These are phyloP conservation scores for Triangularia verruculosa DNA, from an alignment of 2,329 filamentous ascomycete species.

Conservation along the genomic window DNA sequence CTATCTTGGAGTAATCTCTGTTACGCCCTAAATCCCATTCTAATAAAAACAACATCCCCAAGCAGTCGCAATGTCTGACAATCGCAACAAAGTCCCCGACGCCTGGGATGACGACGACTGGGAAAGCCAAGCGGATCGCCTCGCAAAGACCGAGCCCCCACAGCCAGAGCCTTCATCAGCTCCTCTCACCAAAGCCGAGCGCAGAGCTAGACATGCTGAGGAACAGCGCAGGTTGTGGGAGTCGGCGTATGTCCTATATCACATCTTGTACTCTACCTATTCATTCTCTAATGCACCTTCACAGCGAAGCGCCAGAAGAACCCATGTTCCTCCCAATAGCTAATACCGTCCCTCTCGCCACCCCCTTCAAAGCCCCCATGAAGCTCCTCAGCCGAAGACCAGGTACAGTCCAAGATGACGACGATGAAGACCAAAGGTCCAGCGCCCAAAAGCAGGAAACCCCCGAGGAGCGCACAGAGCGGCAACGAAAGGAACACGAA, in stretches of 20 bases:
- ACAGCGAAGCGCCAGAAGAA: constrained; percentile 69
- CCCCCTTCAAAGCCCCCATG: constrained; percentile 75
- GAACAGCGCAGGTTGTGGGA: constrained; percentile 85
- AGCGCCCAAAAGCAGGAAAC: constrained; percentile 61
- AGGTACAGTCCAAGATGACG: constrained; percentile 47
- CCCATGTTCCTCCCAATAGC: constrained; percentile 68
- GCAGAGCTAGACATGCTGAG: constrained; percentile 75
- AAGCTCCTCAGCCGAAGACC: constrained; percentile 85
- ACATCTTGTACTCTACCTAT: neutral
- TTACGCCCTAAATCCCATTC: too few relatives aligned
- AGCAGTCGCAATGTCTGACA: neutral
- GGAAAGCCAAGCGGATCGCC: constrained; percentile 70
- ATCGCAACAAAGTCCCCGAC: constrained; percentile 54
- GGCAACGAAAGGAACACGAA: constrained; percentile 75
- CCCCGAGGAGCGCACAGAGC: constrained; percentile 72
- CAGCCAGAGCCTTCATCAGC: constrained; percentile 40
- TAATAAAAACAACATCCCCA: neutral
- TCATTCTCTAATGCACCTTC: constrained; percentile 12
- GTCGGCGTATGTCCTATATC: constrained; percentile 63
- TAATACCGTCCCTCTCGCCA: constrained; percentile 54
- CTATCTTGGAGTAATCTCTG: too few relatives aligned
- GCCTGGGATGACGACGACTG: constrained; percentile 92
- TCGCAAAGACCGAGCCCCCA: constrained; percentile 34
- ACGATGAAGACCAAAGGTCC: constrained; percentile 62
- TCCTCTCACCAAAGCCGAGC: constrained; percentile 68